Conservation (phyloP, 2,329 filamentous ascomycete genomes). For the Monilinia fructigena region DNA sequence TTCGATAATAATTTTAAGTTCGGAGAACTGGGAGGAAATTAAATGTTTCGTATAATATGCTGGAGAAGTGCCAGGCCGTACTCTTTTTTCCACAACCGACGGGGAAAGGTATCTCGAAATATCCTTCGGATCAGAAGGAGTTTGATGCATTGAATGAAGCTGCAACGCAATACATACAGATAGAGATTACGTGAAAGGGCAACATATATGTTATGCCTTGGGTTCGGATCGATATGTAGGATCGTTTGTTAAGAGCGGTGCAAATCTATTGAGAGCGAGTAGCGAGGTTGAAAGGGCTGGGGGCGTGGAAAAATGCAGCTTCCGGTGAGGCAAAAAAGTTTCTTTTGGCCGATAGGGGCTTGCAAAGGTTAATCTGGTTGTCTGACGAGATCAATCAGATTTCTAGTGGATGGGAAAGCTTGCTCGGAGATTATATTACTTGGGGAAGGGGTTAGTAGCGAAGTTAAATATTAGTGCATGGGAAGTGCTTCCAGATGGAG, state of each 20-base stretch:
- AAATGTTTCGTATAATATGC: constrained; percentile 1
- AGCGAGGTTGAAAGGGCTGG: background rate
- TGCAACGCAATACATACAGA: background rate
- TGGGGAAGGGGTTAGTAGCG: background rate
- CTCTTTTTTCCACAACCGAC: background rate
- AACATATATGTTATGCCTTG: background rate
- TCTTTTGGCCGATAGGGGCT: background rate
- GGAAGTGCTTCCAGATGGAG: background rate
- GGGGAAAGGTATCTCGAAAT: background rate
- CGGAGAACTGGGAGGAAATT: background rate
- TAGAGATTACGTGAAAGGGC: background rate
- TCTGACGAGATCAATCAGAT: background rate
- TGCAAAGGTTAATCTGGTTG: background rate
- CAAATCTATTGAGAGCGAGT: background rate
- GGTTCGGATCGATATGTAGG: background rate
- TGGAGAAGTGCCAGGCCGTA: constrained; percentile 5
- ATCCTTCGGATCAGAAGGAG: background rate
- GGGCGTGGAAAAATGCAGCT: background rate
- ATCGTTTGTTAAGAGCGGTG: constrained; percentile 11
- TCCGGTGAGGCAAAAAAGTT: background rate
- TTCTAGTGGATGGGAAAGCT: background rate
- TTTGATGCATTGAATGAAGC: background rate
- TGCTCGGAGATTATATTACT: background rate
- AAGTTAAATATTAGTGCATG: background rate
- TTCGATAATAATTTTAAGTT: background rate